Base-by-base conservation (phyloP, 78 protist species). In the Emiliania huxleyi region DNA sequence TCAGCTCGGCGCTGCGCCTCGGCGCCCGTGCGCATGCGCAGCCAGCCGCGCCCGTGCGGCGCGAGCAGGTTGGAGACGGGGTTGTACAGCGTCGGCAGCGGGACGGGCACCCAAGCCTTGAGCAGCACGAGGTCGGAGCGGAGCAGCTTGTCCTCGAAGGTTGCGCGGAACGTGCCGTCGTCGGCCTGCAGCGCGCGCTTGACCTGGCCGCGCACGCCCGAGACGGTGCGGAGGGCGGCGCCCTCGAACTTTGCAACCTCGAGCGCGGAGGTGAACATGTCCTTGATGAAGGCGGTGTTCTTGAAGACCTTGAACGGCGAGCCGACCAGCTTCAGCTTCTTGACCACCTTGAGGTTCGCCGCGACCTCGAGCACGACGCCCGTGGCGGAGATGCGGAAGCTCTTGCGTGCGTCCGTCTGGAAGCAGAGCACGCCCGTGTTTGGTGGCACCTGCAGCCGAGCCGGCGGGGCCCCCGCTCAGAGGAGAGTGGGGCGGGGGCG, bases 251-350 rank as follows among this genome's bases (percentile, higher is more conserved):
- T 98, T 92, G 98, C 96, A 11, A 98, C 99, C 73, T 91, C 92
- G 46, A 90, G 87, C 19, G 49, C 11, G 49, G 56, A 33, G 33
- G 71, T 90, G 55, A 94, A 95, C 98, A 95, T 96, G 83, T 94
- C 97, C 43, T 95, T 48, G 84, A 99, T 90, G 52, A 98, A 99
- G 23, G 98, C 99, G 0, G 99, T 99, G 94, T 98, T 98, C 95
- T 98, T 97, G 90, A 87, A 79, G 38, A 98, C 91, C 94, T 97
- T 94, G 84, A 19, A 8, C 5, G 99, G 99, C 23, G 52, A 56
- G 42, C 99, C 99, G 0, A 93, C 90, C 48, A 99, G 95, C 93
- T 99, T 99, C 71, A 99, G 97, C 96, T 99, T 99, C 97, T 99
- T 99, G 35, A 98, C 99, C 19, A 99, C 95, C 46, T 46, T 71